These are phyloP conservation scores for Chionographis japonica DNA, from an alignment of 106 monocot genomes.

Conservation along the genomic window DNA sequence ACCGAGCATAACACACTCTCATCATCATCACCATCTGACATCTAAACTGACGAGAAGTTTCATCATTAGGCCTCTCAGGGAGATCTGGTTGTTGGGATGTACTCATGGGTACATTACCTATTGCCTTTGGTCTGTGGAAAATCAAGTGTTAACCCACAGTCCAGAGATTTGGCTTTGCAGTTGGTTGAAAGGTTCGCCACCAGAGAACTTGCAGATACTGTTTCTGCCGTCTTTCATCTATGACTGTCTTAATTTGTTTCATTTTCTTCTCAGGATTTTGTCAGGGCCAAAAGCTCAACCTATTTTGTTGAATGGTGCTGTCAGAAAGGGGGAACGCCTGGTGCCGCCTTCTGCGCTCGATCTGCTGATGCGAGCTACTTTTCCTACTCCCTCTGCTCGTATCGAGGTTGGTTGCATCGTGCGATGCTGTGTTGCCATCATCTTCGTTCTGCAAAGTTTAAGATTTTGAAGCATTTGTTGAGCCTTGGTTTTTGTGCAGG, in stretches of 20 bases:
- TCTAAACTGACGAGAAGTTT: neutral
- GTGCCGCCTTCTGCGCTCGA: conserved; percentile 81
- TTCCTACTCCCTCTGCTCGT: conserved; percentile 58
- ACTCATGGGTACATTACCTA: conserved; percentile 47
- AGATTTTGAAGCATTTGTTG: neutral
- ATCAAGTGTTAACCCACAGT: conserved; percentile 41
- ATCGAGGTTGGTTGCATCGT: conserved; percentile 53
- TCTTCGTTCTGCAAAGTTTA: neutral
- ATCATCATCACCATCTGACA: neutral
- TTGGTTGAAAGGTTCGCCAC: conserved; percentile 61
- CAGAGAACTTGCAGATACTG: neutral
- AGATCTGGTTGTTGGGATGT: conserved; percentile 44
- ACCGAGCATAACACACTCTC: neutral
- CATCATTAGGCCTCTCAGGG: conserved; percentile 66
- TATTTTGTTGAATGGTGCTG: conserved; percentile 81
- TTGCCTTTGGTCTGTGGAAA: conserved; percentile 49
- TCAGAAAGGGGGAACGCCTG: conserved; percentile 89
- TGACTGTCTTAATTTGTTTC: neutral
- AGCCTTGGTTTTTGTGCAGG: conserved; percentile 32
- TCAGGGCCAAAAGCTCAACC: conserved; percentile 68
- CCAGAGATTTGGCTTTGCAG: conserved; percentile 49
- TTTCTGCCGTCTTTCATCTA: neutral
- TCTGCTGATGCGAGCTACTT: conserved; percentile 68
- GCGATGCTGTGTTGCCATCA: neutral
- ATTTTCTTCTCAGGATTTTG: conserved; percentile 45